Conservation (phyloP, 805 yeast species). For the Candida stauntonica region DNA sequence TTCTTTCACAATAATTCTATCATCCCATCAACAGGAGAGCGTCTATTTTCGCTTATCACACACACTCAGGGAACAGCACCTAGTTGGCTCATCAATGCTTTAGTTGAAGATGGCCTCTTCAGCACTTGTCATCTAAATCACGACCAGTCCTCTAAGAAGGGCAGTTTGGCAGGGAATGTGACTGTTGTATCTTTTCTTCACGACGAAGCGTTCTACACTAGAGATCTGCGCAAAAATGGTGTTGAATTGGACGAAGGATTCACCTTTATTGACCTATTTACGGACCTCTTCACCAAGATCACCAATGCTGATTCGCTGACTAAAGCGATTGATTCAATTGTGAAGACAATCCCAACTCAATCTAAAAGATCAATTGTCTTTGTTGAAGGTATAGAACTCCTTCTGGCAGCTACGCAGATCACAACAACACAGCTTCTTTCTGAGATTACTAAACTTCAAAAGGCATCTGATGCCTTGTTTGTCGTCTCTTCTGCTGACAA, state of each 20-base stretch:
- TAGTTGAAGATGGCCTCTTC: slow-evolving; percentile 44
- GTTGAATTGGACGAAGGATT: slow-evolving; percentile 33
- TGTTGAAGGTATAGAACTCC: slow-evolving; percentile 44
- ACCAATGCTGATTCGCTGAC: slow-evolving; percentile 12
- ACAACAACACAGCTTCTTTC: slow-evolving; percentile 33
- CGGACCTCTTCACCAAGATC: slow-evolving; percentile 40
- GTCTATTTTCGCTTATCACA: slow-evolving; percentile 32
- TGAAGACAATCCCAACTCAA: background rate
- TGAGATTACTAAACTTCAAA: slow-evolving; percentile 33
- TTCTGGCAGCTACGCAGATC: slow-evolving; percentile 39
- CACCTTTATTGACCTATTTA: slow-evolving; percentile 42
- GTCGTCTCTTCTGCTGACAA: slow-evolving; percentile 40
- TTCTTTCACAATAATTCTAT: slow-evolving; percentile 50
- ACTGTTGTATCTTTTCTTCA: slow-evolving; percentile 34
- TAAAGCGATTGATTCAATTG: slow-evolving; percentile 13
- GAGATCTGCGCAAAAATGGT: slow-evolving; percentile 38
- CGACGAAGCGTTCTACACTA: slow-evolving; percentile 29
- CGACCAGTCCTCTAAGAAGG: slow-evolving; percentile 10
- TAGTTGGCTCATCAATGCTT: slow-evolving; percentile 54
- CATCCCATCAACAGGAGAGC: slow-evolving; percentile 24
- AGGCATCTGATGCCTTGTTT: slow-evolving; percentile 31
- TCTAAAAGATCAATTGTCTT: slow-evolving; percentile 30
- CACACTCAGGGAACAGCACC: slow-evolving; percentile 53
- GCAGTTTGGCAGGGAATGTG: slow-evolving; percentile 22
- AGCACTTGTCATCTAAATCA: slow-evolving; percentile 24